Base-by-base conservation (phyloP, 129 eudicot genomes). In the Flaveria trinervia region DNA sequence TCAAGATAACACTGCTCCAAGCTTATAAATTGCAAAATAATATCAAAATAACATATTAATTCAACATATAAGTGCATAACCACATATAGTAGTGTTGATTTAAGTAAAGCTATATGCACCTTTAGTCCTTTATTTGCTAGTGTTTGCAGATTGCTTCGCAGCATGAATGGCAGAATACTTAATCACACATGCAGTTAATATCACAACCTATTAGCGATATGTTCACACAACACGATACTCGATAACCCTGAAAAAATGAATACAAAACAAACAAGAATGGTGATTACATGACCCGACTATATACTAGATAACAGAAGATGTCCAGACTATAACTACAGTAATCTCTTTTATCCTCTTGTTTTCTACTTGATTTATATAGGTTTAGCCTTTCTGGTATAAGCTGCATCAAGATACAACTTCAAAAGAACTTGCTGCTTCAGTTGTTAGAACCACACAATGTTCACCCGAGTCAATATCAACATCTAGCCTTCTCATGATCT, bases 381-480 rank as follows among this genome's bases (percentile, higher is more conserved):
- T 26, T 61, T 25, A 13, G 43, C 68, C 44, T 61, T 26, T 61
- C 14, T 61, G 18, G 68, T 25, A 25, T 28, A 61, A 0, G 18
- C 68, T 26, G 43, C 68, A 30, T 28, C 1, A 26, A 3, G 68
- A 61, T 30, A 41, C 3, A 17, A 26, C 68, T 26, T 60, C 41
- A 60, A 25, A 43, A 36, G 8, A 33, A 33, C 73, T 59, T 71
- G 67, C 16, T 16, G 73, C 54, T 1, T 49, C 51, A 3, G 78
- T 52, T 65, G 77, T 14, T 17, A 26, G 79, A 73, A 65, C 83
- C 60, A 80, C 79, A 55, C 78, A 80, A 25, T 25, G 74, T 52
- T 72, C 83, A 17, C 14, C 0, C 14, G 16, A 12, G 2, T 5
- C 69, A 43, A 80, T 65, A 30, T 43, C 60, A 30, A 80, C 69